These are phyloP conservation scores for Mimosa bimucronata DNA, from an alignment of 306 rosid genomes.

Conservation along the genomic window DNA sequence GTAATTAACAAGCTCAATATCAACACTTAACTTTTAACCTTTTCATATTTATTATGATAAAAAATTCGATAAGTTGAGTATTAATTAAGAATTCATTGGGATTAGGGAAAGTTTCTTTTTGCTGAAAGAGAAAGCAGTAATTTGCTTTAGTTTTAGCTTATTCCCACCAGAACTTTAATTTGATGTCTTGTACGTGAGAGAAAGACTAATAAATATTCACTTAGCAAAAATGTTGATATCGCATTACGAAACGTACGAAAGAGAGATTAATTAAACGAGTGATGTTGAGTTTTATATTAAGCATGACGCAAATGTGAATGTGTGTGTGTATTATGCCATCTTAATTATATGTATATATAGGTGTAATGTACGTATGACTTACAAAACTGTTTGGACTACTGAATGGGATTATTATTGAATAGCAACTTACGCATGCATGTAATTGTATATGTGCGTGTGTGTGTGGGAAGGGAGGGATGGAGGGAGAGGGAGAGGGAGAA, in stretches of 20 bases:
- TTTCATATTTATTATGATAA: no score
- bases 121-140: neutral
- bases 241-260: neutral
- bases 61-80: neutral
- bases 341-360: neutral
- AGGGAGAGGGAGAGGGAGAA: no score
- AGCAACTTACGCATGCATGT: no score
- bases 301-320: neutral
- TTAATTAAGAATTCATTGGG: neutral
- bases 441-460: no score
- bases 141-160: no score
- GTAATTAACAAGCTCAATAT: no score
- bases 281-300: neutral
- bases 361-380: neutral
- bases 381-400: neutral
- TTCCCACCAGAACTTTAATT: no score
- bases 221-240: neutral
- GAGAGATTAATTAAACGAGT: neutral
- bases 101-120: neutral
- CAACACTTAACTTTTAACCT: no score
- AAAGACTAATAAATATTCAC: neutral
- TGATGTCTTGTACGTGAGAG: no score
- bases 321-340: neutral
- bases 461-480: no score
- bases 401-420: neutral